Evolutionary conservation across 2,329 filamentous ascomycete species (phyloP).

Genomic region (Aspergillus vadensis): DNA sequence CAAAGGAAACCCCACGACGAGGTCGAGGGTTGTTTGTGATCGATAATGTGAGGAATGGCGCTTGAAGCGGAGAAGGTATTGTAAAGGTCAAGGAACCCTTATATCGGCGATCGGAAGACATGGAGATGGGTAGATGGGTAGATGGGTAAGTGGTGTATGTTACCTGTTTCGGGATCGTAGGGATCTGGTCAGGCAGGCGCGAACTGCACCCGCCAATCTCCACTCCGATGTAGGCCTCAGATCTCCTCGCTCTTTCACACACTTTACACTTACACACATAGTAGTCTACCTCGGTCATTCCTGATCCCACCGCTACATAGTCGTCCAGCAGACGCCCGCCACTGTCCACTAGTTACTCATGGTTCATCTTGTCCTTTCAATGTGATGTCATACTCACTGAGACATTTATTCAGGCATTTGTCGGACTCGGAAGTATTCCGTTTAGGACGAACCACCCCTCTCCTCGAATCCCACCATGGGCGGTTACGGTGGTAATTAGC

Average conservation of each 20-base stretch:
- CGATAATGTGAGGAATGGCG: not conserved
- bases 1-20: conserved; percentile 9
- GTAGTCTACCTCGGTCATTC: not conserved
- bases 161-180: not conserved
- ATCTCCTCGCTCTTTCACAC: not conserved
- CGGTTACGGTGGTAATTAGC: not conserved
- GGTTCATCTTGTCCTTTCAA: not conserved
- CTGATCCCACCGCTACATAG: not conserved
- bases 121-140: not conserved
- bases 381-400: not conserved
- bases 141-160: not conserved
- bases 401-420: not conserved
- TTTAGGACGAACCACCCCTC: not conserved
- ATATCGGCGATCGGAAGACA: not conserved
- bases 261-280: no score
- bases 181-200: not conserved
- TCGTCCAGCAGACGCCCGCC: not conserved
- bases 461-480: not conserved
- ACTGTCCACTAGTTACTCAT: not conserved
- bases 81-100: not conserved
- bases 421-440: conserved; percentile 1
- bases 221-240: not conserved
- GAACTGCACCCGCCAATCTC: not conserved
- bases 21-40: not conserved
- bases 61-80: not conserved